Percentiles rank a stretch among this genome's conserved stretches.
Evolutionary conservation across 2,329 filamentous ascomycete species (phyloP).

Genomic region (Mollisia scopiformis): DNA sequence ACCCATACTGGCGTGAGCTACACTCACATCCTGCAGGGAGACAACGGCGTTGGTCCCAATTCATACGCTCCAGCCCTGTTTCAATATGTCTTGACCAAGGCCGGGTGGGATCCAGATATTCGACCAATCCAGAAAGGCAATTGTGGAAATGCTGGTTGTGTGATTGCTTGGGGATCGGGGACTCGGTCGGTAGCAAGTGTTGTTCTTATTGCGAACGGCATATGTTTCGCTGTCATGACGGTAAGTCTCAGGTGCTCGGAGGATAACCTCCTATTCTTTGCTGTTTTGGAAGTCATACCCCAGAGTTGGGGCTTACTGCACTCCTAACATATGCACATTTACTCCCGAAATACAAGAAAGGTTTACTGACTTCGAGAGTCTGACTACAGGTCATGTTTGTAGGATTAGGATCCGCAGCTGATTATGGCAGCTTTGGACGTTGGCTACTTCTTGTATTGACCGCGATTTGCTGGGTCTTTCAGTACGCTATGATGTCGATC

Average conservation of each 20-base stretch:
- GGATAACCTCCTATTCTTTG: too few relatives aligned
- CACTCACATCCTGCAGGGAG: conserved; percentile 27
- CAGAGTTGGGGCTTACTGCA: too few relatives aligned
- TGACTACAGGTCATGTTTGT: too few relatives aligned
- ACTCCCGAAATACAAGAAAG: too few relatives aligned
- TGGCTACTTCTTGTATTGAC: conserved; percentile 45
- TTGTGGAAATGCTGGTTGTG: conserved; percentile 37
- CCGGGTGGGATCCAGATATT: conserved; percentile 43
- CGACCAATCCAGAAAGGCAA: conserved; percentile 27
- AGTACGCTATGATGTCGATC: conserved; percentile 45
- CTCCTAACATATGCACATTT: too few relatives aligned
- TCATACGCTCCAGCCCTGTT: conserved; percentile 46
- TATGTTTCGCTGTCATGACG: conserved; percentile 46
- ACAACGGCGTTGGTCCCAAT: conserved; percentile 46
- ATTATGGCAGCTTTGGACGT: conserved; percentile 45
- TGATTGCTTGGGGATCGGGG: conserved; percentile 43
- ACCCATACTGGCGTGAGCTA: not conserved
- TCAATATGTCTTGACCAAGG: conserved; percentile 42
- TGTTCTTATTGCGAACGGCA: conserved; percentile 44
- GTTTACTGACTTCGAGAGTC: too few relatives aligned
- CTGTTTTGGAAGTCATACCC: too few relatives aligned
- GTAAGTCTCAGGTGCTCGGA: too few relatives aligned
- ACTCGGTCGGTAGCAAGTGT: conserved; percentile 42
- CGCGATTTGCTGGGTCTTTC: conserved; percentile 43
- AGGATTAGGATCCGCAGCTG: conserved; percentile 44